phyloP scores from a whole-genome alignment of 257 asterid genomes.

The Gentiana macrophylla region DNA sequence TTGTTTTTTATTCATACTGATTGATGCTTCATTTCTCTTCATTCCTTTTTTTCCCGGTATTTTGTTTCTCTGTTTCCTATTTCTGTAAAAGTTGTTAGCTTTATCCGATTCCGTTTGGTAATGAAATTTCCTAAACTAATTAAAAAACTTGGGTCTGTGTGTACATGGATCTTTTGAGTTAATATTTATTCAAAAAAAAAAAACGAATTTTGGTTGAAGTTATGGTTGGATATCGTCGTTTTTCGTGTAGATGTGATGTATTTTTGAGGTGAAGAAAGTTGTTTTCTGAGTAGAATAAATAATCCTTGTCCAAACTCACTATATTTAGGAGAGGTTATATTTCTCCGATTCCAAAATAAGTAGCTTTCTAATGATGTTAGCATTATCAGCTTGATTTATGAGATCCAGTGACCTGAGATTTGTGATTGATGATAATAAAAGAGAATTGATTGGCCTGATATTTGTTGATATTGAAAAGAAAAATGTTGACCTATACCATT shows the following conservation, averaged over 20 bases:
- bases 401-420: background rate
- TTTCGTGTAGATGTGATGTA: constrained; percentile 19
- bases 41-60: constrained; percentile 3
- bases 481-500: constrained; percentile 23
- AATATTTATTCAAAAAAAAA: no score
- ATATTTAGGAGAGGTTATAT: constrained; percentile 3
- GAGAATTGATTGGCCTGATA: no score
- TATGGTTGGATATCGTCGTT: constrained; percentile 15
- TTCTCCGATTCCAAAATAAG: constrained; percentile 5
- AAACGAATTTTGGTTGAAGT: constrained; percentile 1
- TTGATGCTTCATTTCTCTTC: constrained; percentile 18
- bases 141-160: no score
- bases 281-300: constrained; percentile 16
- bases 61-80: constrained; percentile 2
- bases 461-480: constrained; percentile 18
- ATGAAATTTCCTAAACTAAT: background rate
- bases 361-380: background rate
- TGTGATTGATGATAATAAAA: constrained; percentile 4
- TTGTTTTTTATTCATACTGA: constrained; percentile 19
- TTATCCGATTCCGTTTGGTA: constrained; percentile 30
- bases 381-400: background rate
- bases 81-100: constrained; percentile 40
- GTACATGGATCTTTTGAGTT: no score
- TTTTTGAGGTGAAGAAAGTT: no score
- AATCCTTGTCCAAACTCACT: constrained; percentile 3